Percentiles rank a stretch among this genome's conserved stretches.
Conservation (phyloP, 2,329 filamentous ascomycete genomes). For the Penicillium sp. region DNA sequence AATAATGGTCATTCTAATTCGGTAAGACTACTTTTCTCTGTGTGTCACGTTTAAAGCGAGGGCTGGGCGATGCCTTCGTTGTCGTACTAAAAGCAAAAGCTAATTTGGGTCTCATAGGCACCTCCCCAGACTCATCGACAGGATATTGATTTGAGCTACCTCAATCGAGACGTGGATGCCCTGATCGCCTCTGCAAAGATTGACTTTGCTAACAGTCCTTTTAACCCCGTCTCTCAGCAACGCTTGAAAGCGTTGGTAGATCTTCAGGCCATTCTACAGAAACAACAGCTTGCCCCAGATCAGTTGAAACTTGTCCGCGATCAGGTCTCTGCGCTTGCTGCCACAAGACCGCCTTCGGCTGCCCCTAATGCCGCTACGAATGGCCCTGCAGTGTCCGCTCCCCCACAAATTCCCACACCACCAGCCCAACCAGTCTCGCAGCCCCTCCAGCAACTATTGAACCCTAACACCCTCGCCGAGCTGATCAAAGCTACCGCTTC, state of each 20-base stretch:
- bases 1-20: slow-evolving; percentile 30
- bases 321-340: slow-evolving; percentile 74
- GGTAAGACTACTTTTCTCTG: slow-evolving; percentile 6
- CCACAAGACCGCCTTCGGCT: slow-evolving; percentile 28
- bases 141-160: slow-evolving; percentile 60
- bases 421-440: slow-evolving; percentile 35
- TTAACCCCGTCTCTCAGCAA: slow-evolving; percentile 71
- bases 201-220: slow-evolving; percentile 71
- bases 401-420: slow-evolving; percentile 43
- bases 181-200: slow-evolving; percentile 70
- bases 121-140: slow-evolving; percentile 36
- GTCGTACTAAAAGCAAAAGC: too few species aligned
- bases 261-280: slow-evolving; percentile 75
- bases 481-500: slow-evolving; percentile 45
- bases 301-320: slow-evolving; percentile 81
- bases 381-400: slow-evolving; percentile 30
- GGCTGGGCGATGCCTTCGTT: too few species aligned
- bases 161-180: slow-evolving; percentile 79
- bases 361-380: slow-evolving; percentile 15
- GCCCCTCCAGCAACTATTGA: slow-evolving; percentile 39
- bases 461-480: slow-evolving; percentile 44
- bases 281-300: slow-evolving; percentile 72
- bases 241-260: slow-evolving; percentile 82
- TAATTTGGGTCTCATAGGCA: slow-evolving; percentile 23
- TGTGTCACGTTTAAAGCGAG: not conserved